Conservation (phyloP, 1,284 basidiomycete species). For the Vanrija sp. region DNA sequence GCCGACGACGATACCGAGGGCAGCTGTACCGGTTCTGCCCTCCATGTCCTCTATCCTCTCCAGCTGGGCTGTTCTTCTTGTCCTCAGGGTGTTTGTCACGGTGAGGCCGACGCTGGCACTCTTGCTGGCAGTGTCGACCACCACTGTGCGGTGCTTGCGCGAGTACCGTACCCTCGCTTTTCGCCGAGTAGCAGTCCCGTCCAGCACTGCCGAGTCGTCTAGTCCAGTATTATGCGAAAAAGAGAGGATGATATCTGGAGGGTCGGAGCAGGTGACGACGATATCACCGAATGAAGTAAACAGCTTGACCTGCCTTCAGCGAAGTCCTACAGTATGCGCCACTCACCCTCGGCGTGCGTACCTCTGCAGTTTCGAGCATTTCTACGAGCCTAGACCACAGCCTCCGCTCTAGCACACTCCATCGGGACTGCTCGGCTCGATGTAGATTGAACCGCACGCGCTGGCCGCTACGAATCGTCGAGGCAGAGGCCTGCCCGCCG, state of each 20-base stretch:
- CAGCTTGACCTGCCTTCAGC: constrained; percentile 29
- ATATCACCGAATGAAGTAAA: constrained; percentile 32
- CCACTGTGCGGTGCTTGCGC: constrained; percentile 5
- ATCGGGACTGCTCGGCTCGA: not conserved
- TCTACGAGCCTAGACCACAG: constrained; percentile 24
- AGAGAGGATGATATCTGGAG: constrained; percentile 34
- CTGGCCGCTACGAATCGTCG: not conserved
- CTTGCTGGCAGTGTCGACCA: constrained; percentile 11
- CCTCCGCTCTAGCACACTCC: constrained; percentile 17
- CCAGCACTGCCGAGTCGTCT: not conserved
- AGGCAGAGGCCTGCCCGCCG: not conserved
- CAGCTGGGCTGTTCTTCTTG: too few species aligned
- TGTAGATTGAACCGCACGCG: not conserved
- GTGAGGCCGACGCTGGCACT: not conserved
- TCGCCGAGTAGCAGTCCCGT: not conserved
- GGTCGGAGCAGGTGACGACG: constrained; percentile 32
- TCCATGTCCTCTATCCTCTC: not conserved
- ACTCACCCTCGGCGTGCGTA: constrained; percentile 30
- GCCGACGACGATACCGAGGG: not conserved
- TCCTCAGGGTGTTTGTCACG: not conserved
- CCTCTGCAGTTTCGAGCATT: constrained; percentile 29
- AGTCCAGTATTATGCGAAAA: constrained; percentile 6
- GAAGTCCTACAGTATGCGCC: not conserved
- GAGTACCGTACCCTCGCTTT: constrained; percentile 22
- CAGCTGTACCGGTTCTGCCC: not conserved